Evolutionary conservation across 257 asterid genomes (phyloP).

Genomic region (Forsythia viridissima): DNA sequence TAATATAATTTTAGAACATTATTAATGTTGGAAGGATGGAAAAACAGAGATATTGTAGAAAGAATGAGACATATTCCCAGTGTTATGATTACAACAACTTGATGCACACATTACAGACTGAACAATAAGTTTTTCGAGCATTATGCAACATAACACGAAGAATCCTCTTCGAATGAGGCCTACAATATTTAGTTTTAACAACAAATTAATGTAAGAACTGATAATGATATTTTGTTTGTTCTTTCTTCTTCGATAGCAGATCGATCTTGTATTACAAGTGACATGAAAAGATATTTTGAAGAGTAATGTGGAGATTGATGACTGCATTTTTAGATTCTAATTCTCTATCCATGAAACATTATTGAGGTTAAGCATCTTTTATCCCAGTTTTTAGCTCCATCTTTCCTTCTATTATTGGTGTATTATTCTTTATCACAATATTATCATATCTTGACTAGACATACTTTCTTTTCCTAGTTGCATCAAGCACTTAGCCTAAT

Average conservation of each 20-base stretch:
- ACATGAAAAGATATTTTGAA: slow-evolving; percentile 21
- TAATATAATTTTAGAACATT: neutral
- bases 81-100: slow-evolving; percentile 26
- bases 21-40: slow-evolving; percentile 18
- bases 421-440: slow-evolving; percentile 35
- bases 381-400: slow-evolving; percentile 36
- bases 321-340: slow-evolving; percentile 49
- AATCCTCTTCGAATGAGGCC: neutral
- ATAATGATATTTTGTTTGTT: neutral
- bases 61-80: slow-evolving; percentile 36
- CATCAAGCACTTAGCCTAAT: slow-evolving; percentile 34
- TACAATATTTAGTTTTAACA: neutral
- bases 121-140: slow-evolving; percentile 9
- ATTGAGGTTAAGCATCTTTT: slow-evolving; percentile 62
- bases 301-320: slow-evolving; percentile 19
- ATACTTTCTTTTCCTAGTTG: slow-evolving; percentile 41
- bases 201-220: too few relatives aligned
- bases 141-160: slow-evolving; percentile 1
- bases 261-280: slow-evolving; percentile 1
- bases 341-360: slow-evolving; percentile 57
- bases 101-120: slow-evolving; percentile 12
- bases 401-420: slow-evolving; percentile 50
- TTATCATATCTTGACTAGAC: slow-evolving; percentile 25
- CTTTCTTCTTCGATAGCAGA: neutral
- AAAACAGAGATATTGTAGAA: slow-evolving; percentile 13